phyloP scores from a whole-genome alignment of 441 rosid genomes.

The Populus hybrid region DNA sequence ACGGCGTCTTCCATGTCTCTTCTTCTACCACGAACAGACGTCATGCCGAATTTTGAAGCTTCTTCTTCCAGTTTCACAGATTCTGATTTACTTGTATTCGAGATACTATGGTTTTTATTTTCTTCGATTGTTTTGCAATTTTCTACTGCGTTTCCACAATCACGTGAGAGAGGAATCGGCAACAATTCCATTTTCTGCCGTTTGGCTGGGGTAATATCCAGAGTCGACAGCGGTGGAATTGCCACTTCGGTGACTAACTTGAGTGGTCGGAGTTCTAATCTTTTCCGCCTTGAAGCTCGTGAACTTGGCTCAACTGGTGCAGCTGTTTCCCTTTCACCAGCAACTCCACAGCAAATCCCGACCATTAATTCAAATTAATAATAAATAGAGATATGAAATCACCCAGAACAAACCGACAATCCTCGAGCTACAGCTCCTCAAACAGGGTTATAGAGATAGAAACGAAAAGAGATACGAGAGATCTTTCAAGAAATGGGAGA shows the following conservation, averaged over 20 bases:
- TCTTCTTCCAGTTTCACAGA: slow-evolving; percentile 4
- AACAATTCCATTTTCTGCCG: slow-evolving; percentile 37
- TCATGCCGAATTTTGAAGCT: slow-evolving; percentile 55
- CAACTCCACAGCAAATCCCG: slow-evolving; percentile 70
- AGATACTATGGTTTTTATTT: background rate
- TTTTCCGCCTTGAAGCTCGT: slow-evolving; percentile 46
- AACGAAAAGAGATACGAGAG: background rate
- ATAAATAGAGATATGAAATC: background rate
- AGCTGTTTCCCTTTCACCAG: slow-evolving; percentile 54
- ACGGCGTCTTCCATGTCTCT: slow-evolving; percentile 95
- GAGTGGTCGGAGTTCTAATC: slow-evolving; percentile 55
- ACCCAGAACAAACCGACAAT: background rate
- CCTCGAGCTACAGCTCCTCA: background rate
- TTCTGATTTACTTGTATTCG: slow-evolving; percentile 8
- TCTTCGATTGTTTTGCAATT: slow-evolving; percentile 1
- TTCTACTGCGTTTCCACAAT: slow-evolving; percentile 23
- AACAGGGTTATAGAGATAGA: background rate
- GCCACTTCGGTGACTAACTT: slow-evolving; percentile 44
- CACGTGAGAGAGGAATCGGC: background rate
- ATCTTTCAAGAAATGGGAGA: slow-evolving; percentile 1
- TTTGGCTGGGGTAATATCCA: slow-evolving; percentile 26
- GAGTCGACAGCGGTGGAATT: slow-evolving; percentile 30
- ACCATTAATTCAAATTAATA: slow-evolving; percentile 36
- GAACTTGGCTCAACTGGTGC: slow-evolving; percentile 41
- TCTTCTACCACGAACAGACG: slow-evolving; percentile 83